These are phyloP conservation scores for Umbelopsis sp. DNA, from an alignment of 192 early-diverging fungal species.

Conservation along the genomic window DNA sequence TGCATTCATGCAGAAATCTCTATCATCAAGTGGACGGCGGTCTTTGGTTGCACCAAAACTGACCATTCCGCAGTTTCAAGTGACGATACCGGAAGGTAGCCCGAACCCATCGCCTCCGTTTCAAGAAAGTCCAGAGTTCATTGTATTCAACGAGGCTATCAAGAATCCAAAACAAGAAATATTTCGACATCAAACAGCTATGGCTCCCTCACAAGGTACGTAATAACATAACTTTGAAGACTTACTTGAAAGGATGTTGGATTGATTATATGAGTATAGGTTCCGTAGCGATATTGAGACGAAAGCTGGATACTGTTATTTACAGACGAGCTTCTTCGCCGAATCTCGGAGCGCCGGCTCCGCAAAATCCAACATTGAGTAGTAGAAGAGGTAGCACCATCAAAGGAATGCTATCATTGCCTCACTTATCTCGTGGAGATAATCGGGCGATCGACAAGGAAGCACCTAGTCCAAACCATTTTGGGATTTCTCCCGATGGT, in stretches of 20 bases:
- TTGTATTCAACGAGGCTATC: slow-evolving; percentile 6
- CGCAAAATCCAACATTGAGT: neutral
- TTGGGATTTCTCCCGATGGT: neutral
- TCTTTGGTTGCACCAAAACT: neutral
- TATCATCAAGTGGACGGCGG: neutral
- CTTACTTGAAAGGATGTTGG: neutral
- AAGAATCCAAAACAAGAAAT: neutral
- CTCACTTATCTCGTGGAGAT: neutral
- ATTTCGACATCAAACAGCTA: neutral
- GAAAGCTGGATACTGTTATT: slow-evolving; percentile 3
- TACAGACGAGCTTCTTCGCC: slow-evolving; percentile 2
- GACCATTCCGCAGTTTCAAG: slow-evolving; percentile 1
- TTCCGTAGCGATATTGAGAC: neutral
- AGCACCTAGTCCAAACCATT: neutral
- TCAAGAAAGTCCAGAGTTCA: slow-evolving; percentile 30
- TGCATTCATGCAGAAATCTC: neutral
- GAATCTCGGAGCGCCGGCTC: neutral
- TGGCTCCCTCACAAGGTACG: neutral
- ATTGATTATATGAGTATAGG: slow-evolving; percentile 30
- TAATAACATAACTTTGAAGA: neutral
- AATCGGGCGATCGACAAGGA: neutral
- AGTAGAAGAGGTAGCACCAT: slow-evolving; percentile 10
- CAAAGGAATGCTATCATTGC: neutral
- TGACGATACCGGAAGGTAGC: slow-evolving; percentile 4
- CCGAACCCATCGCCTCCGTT: neutral